Base-by-base conservation (phyloP, 2,329 filamentous ascomycete genomes). In the Trichoderma endophyticum region DNA sequence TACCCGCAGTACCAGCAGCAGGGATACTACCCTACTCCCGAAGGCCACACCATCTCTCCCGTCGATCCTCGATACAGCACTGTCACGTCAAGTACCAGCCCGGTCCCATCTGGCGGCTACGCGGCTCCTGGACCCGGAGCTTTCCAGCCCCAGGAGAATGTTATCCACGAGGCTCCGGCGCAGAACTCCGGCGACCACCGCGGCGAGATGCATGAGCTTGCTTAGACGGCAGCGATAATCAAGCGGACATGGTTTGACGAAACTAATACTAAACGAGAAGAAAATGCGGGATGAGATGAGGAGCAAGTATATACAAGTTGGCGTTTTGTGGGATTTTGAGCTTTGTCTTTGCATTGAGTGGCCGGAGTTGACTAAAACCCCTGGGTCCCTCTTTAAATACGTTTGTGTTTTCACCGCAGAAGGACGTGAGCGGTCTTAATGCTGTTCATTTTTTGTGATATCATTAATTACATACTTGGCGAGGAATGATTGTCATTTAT, bases 141-240 rank as follows among this genome's bases (percentile, higher is more conserved):
- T 26, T 78, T 73, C 64, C 76, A 77, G 26, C 73, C 74, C 24
- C 76, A 77, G 43, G 76, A 77, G 14, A 62, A 72, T 6, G 74
- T 77, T 3, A 79, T 83, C 28, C 78, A 84, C 71, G 83, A 85
- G 76, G 83, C 82, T 1, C 79, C 81, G 28, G 78, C 79, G 1
- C 79, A 80, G 21, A 76, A 74, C 5, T 77, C 80, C 14, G 81
- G 82, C 11, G 76, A 82, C 60, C 81, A 83, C 67, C 79, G 74
- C 9, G 82, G 82, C 2, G 76, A 84, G 70, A 81, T 84, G 71
- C 82, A 84, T 57, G 83, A 85, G 78, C 73, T 85, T 75, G 78
- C 75, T 14, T 83, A 76, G 70, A 63, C 39, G 18, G 34, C 63
- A 14, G 12, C 39, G 6, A 54, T 60, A 12, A 71, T 66, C 48